Evolutionary conservation across 179 eudicot genomes (phyloP), one percentile per base, ranked within the genome.

Genomic region (Gypsophila paniculata): DNA sequence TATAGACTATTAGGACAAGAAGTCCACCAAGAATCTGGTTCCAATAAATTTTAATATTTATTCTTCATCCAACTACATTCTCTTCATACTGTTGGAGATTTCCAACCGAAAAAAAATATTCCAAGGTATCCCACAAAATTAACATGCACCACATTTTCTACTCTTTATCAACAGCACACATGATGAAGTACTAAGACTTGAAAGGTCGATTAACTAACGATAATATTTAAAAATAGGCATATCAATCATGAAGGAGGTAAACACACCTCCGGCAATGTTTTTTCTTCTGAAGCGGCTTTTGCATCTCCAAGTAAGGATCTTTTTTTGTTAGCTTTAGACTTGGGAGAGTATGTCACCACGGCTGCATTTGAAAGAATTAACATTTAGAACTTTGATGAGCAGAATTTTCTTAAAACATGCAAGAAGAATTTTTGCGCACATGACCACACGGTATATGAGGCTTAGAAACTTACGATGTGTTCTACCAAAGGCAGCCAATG

Each of bases 401-500:
- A 23, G 18, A 48, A 23, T 67, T 39, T 38, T 52, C 44, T 18
- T 7, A 65, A 63, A 69, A 11, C 61, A 44, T 14, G 64, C 6
- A 32, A 29, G 14, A 8, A 34, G 44, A 8, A 39, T 13, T 21
- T 14, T 29, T 23, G 6, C 29, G 25, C 18, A 14, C 59, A 51
- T 71, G 38, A 26, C 22, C 55, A 29, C 13, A 61, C 53, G 58
- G 18, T 12, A 49, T 38, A 52, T 49, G 34, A 68, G 59, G 58
- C 58, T 77, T 32, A 52, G 9, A 21, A 73, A 70, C 96, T 86
- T 80, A 94, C 99, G 74, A 52, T 88, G 78, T 65, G 85, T 88
- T 80, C 82, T 87, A 77, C 99, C 99, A 81, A 94, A 94, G 54
- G 95, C 79, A 76, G 96, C 86, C 82, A 87, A 72, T 19, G 92